Base-by-base conservation (phyloP, 2,329 filamentous ascomycete genomes). In the Chaetothyriales sp. region DNA sequence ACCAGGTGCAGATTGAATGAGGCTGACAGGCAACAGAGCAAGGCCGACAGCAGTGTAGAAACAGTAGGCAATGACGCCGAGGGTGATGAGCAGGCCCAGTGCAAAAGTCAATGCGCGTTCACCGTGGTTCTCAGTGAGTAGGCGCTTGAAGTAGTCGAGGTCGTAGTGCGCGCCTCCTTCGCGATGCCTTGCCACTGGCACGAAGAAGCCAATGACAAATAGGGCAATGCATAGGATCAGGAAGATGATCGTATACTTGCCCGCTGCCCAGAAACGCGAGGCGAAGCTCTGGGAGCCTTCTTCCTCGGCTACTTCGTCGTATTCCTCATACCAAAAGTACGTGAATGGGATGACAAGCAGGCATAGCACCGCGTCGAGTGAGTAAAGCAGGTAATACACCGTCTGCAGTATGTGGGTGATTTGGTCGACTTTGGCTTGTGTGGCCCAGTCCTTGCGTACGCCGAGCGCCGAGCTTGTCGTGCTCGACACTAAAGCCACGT, bases 261-360 rank as follows among this genome's bases (percentile, higher is more conserved):
- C 73, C 3, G 92, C 88, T n/a, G 82, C 82, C 77, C 82, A 83
- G 54, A 97, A 77, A 51, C 88, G 79, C 63, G 81, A 78, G 5
- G 75, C 76, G 53, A 84, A 68, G 1, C 85, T 84, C 65, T 89
- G 83, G 28, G 79, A 81, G 29, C 87, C 86, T 55, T 86, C 80
- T 62, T 94, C 86, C 33, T 83, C 77, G 55, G 89, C 89, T 18
- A 90, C 83, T 69, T 95, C 89, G 63, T 95, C 90, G 59, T 94
- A 94, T 68, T 97, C 92, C 67, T 98, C 92, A 64, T 94, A 92
- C 81, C 85, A 95, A 67, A 98, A 98, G 72, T 98, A 98, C 47
- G 89, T 85, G 65, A 98, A 98, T 0, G 92, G 92, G 18, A 97
- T 85, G 45, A 95, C 78, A 18, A 97, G 67, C 46, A 98, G 74